Evolutionary conservation across 2,329 filamentous ascomycete species (phyloP).

Genomic region (Tolypocladium tropicale): DNA sequence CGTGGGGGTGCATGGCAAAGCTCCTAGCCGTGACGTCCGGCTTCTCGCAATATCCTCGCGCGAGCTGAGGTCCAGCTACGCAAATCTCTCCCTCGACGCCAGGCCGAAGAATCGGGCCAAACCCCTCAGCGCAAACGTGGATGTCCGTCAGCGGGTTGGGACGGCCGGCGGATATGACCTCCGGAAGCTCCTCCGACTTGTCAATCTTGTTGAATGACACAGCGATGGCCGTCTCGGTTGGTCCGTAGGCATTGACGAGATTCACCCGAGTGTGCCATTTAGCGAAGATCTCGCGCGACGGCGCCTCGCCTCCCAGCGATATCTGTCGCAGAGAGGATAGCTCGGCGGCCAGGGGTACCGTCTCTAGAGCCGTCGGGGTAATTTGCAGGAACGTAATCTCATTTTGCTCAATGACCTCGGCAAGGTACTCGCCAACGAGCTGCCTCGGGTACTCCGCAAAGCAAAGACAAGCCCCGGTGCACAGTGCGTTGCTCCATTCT

Average conservation of each 20-base stretch:
- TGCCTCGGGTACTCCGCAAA: constrained; percentile 3
- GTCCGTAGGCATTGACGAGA: constrained; percentile 3
- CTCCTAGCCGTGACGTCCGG: constrained; percentile 1
- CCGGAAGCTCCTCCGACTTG: constrained; percentile 1
- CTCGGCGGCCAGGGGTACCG: background rate
- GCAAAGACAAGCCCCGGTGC: constrained; percentile 3
- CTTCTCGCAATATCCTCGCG: constrained; percentile 3
- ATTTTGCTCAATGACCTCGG: constrained; percentile 3
- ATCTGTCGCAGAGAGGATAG: background rate
- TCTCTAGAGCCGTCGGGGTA: constrained; percentile 3
- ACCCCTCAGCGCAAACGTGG: constrained; percentile 2
- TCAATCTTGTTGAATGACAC: constrained; percentile 4
- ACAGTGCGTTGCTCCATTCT: constrained; percentile 3
- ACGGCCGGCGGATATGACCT: constrained; percentile 1
- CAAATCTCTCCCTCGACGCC: constrained; percentile 4
- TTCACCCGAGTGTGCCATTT: constrained; percentile 4
- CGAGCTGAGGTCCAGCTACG: constrained; percentile 3
- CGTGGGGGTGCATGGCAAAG: constrained; percentile 1
- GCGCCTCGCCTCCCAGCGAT: constrained; percentile 2
- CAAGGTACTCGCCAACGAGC: constrained; percentile 3
- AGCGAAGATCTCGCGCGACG: constrained; percentile 3
- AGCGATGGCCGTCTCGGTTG: constrained; percentile 2
- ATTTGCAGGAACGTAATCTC: constrained; percentile 1
- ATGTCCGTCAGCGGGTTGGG: background rate
- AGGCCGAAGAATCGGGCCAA: background rate